Evolutionary conservation across 1,284 basidiomycete species (phyloP), one percentile per base, ranked within the genome.

Genomic region (Rhodofomes roseus): DNA sequence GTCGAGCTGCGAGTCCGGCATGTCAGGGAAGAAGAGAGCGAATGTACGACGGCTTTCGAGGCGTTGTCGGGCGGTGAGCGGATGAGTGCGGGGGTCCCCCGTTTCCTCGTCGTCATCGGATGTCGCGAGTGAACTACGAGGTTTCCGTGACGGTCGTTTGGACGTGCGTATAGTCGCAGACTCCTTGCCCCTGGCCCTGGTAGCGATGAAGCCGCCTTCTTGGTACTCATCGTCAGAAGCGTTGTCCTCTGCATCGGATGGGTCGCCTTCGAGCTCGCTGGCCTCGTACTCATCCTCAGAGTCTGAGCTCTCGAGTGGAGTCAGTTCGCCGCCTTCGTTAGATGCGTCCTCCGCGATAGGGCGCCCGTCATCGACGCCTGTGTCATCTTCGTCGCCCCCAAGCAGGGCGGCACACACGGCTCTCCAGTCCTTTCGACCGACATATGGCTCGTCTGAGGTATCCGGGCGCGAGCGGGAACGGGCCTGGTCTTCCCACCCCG

Each of bases 401-500:
- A 90, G 74, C 2, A 92, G 73, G 1, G 85, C 85, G 14, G 86
- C 81, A 68, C 90, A 92, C 8, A 92, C 86, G 18, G 87, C 79
- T 39, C 87, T 79, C 87, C 87, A 92, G 67, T 91, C 89, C 40
- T 84, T 83, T 54, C 78, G 74, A 63, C 77, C 81, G 25, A 91
- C 81, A 51, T 71, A 69, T 50, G 66, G 60, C 23, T 60, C 68
- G 12, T 51, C 51, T 7, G 54, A 56, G 12, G 65, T 67, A 0
- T 73, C 69, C 11, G 57, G 61, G 40, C 63, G 63, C 22, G 58
- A 59, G 14, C 55, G 56, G 6, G 18, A 23, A 22, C 50, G 39
- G 14, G 46, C 31, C 29, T 23, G 34, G 22, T 34, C 65, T 40
- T 70, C 70, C 89, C 90, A 90, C 9, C 87, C 89, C 1, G 81